A percentile compares a stretch with the other conserved stretches of the same genome.
phyloP scores from a whole-genome alignment of 352 stramenopile genomes.

The Phytophthora pseudosyringae region DNA sequence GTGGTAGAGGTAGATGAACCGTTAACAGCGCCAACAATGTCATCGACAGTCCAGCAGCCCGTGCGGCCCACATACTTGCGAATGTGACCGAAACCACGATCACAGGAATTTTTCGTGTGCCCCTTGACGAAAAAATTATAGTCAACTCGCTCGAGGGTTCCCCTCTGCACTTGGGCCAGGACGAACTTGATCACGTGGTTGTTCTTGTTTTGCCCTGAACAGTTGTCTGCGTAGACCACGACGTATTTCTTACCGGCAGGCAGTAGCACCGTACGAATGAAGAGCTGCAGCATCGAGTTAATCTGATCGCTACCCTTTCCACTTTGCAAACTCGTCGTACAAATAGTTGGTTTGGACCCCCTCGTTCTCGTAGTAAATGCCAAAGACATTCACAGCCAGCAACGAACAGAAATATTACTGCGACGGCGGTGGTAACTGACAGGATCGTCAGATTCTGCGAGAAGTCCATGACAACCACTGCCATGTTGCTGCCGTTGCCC shows the following conservation, averaged over 20 bases:
- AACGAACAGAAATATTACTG: conserved; percentile 32
- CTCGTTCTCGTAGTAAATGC: conserved; percentile 21
- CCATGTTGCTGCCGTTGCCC: not conserved
- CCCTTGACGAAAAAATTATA: conserved; percentile 29
- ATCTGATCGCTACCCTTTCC: conserved; percentile 13
- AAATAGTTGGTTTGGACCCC: conserved; percentile 18
- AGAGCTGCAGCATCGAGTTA: conserved; percentile 11
- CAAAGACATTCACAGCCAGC: conserved; percentile 22
- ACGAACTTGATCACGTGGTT: conserved; percentile 26
- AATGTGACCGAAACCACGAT: conserved; percentile 25
- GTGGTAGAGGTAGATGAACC: not conserved
- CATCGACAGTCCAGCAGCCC: conserved; percentile 17
- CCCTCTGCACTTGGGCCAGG: conserved; percentile 13
- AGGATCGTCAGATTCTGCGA: conserved; percentile 9
- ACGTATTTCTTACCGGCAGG: not conserved
- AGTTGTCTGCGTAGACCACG: conserved; percentile 22
- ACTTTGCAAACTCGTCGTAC: conserved; percentile 3
- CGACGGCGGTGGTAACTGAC: conserved; percentile 6
- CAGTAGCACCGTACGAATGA: conserved; percentile 4
- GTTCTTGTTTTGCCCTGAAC: conserved; percentile 25
- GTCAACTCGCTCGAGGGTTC: conserved; percentile 3
- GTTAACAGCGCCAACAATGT: conserved; percentile 11
- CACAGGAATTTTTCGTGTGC: conserved; percentile 18
- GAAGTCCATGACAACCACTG: conserved; percentile 17
- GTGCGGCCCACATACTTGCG: conserved; percentile 5